Conservation (phyloP, 1,284 basidiomycete species). For the Rhodotorula glutinis region DNA sequence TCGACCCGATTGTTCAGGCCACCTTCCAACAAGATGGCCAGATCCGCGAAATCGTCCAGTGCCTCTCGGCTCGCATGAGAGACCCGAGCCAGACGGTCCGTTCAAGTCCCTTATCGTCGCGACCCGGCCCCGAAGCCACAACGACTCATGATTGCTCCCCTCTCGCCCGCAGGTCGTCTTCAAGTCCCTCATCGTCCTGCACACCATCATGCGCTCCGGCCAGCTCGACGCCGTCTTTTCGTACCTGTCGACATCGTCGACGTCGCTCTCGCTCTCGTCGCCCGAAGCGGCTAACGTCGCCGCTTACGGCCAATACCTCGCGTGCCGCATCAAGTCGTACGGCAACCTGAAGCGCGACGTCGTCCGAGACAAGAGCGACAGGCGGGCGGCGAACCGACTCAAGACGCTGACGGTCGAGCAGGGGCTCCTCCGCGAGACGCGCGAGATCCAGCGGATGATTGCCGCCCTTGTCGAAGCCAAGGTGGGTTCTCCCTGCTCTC, state of each 20-base stretch:
- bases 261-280: conserved; percentile 22
- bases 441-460: conserved; percentile 82
- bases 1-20: conserved; percentile 88
- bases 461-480: conserved; percentile 81
- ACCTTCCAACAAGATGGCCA: conserved; percentile 90
- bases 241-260: conserved; percentile 24
- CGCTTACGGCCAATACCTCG: conserved; percentile 84
- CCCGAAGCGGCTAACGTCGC: conserved; percentile 78
- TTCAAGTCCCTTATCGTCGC: conserved; percentile 29
- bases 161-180: conserved; percentile 71
- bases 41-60: conserved; percentile 84
- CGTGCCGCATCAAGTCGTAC: conserved; percentile 83
- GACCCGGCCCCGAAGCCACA: not conserved
- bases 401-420: conserved; percentile 93
- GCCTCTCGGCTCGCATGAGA: conserved; percentile 73
- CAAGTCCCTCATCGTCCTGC: conserved; percentile 91
- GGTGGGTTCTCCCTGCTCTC: conserved; percentile 45
- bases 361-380: conserved; percentile 78
- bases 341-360: conserved; percentile 90
- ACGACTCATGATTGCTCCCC: conserved; percentile 49
- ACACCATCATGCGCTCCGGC: conserved; percentile 92
- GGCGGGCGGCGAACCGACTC: conserved; percentile 56
- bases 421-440: conserved; percentile 87
- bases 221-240: conserved; percentile 81
- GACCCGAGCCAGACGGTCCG: conserved; percentile 86